Evolutionary conservation across 2,329 filamentous ascomycete species (phyloP), one percentile per base, ranked within the genome.

Genomic region (Xylariales sp.): DNA sequence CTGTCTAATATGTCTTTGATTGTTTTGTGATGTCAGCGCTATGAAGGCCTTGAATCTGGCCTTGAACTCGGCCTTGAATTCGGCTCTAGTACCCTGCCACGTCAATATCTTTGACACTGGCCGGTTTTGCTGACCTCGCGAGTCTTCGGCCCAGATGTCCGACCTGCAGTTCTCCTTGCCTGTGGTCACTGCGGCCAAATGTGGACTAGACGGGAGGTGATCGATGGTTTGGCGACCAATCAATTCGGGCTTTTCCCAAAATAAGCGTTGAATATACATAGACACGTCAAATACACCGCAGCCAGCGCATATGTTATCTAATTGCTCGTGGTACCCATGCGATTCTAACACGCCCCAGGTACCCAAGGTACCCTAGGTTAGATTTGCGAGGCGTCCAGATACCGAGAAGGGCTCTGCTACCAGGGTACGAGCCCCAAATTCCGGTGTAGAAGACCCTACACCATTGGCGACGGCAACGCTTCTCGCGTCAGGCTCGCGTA

Each of bases 291-390:
- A 62, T 48, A 54, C 52, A 57, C 58, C 49, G 57, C 45, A 68
- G 72, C 69, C 72, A 74, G 65, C 72, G 53, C 71, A 74, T 71
- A 69, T 58, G 52, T 65, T 64, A 54, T 65, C 68, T 69, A 62
- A 69, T 67, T 68, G 68, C 70, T 55, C 66, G 66, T 70, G 65
- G 70, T 67, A 67, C 67, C 62, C 65, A 71, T 70, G 69, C 72
- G 67, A 60, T 58, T 69, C 59, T 23, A 23, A 23, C 23, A 23
- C 23, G 23, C 23, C 23, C 23, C 1, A 23, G 23, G 23, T 23
- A 23, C 23, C 23, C 23, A 23, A 23, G 23, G 23, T 23, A 23
- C 23, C 23, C 23, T 23, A 23, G 23, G 65, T 46, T 67, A 54
- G 64, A 66, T 41, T 57, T 60, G 58, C 49, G 63, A 64, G 56